A percentile compares a stretch with the other conserved stretches of the same genome.
Evolutionary conservation across 2,329 filamentous ascomycete genomes (phyloP).

Genomic region (Raffaelea albimanens): DNA sequence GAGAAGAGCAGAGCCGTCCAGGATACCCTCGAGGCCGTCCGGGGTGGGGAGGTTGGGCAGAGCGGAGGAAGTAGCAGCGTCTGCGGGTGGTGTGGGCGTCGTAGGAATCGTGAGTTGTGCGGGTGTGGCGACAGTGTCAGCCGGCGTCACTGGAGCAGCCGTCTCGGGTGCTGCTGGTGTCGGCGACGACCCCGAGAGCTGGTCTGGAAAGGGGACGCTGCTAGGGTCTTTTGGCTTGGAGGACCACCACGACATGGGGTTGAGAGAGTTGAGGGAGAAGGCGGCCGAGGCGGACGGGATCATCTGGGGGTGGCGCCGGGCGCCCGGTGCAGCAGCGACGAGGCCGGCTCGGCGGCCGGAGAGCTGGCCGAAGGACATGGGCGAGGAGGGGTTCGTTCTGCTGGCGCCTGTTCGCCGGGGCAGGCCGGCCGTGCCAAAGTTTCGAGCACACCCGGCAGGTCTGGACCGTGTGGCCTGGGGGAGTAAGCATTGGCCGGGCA

Average conservation of each 20-base stretch:
- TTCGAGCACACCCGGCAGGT: conserved; percentile 1
- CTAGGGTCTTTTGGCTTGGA: conserved; percentile 1
- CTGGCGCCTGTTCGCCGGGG: background rate
- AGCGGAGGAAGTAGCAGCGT: background rate
- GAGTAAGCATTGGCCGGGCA: no score
- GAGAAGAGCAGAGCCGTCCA: conserved; percentile 34
- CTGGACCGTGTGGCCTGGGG: no score
- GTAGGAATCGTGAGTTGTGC: no score
- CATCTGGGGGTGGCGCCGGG: background rate
- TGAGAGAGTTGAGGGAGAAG: conserved; percentile 10
- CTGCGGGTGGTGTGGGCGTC: no score
- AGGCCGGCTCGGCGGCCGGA: conserved; percentile 1
- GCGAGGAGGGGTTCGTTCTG: background rate
- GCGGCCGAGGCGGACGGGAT: conserved; percentile 8
- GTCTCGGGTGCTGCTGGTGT: no score
- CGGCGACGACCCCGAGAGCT: background rate
- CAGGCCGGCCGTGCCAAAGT: conserved; percentile 18
- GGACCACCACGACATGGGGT: conserved; percentile 4
- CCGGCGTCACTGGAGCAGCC: no score
- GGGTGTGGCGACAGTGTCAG: no score
- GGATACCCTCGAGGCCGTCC: conserved; percentile 14
- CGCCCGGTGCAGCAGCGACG: conserved; percentile 4
- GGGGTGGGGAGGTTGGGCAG: background rate
- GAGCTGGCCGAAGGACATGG: conserved; percentile 1
- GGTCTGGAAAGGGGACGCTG: no score